Percentiles rank a stretch among this genome's conserved stretches.
Evolutionary conservation across 495 filamentous ascomycete species (phyloP).

Genomic region (Apiosordaria backusii): DNA sequence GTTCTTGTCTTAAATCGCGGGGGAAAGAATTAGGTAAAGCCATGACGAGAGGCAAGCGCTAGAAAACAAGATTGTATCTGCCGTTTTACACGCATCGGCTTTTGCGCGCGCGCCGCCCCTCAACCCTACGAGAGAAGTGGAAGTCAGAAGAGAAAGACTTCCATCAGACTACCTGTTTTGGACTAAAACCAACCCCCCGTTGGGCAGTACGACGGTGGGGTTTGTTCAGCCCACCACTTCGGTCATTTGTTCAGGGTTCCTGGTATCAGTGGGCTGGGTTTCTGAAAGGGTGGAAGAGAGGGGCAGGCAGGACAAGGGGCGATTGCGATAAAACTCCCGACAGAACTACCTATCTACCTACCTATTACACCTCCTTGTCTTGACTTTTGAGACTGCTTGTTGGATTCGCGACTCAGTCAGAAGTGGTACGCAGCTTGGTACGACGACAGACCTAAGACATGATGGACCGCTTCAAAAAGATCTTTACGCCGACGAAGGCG

Average conservation of each 20-base stretch:
- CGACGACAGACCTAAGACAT: conserved; percentile 1
- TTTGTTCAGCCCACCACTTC: background rate
- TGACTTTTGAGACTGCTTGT: background rate
- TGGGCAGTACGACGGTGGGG: background rate
- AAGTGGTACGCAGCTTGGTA: background rate
- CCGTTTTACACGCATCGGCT: background rate
- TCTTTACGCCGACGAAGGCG: conserved; percentile 31
- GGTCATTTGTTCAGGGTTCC: background rate
- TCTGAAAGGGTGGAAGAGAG: background rate
- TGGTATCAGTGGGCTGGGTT: background rate
- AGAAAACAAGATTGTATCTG: background rate
- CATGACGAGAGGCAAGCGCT: background rate
- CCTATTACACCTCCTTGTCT: background rate
- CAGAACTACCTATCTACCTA: background rate
- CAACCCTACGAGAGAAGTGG: background rate
- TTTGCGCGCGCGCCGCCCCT: background rate
- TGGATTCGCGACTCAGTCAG: background rate
- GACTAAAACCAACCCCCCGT: background rate
- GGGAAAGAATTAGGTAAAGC: conserved; percentile 9
- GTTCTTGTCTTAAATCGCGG: background rate
- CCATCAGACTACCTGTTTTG: background rate
- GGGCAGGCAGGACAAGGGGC: background rate
- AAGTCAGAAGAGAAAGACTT: background rate
- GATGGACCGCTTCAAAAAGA: conserved; percentile 32
- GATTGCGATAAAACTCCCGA: background rate